Evolutionary conservation across 2,329 filamentous ascomycete genomes (phyloP), one percentile per base, ranked within the genome.

Genomic region (Clonostachys rhizophaga): DNA sequence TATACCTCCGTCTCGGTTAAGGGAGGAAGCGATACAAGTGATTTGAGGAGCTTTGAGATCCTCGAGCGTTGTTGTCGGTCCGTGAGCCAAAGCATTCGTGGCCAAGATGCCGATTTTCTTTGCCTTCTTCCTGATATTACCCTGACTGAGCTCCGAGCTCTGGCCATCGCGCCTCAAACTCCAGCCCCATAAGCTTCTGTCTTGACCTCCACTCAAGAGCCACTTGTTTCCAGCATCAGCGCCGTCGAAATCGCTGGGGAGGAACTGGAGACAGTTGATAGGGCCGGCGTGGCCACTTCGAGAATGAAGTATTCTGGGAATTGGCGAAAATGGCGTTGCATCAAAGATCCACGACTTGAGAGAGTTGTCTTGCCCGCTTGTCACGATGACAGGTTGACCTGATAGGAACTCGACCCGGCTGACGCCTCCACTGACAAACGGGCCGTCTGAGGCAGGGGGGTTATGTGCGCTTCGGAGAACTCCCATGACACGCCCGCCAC

Each of bases 321-420:
- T 78, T 0, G 91, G 84, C 0, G 89, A 94, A 63, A 96, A 96
- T 0, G 92, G 91, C 0, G 85, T 86, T 63, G 95, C 86, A 59
- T 97, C 92, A 57, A 96, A 96, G 51, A 97, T 94, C 92, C 92
- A 96, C 6, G 91, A 91, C 63, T 92, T 95, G 49, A 99, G 72
- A 10, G 91, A 89, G 67, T 99, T 99, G 64, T 99, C 94, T 43
- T 88, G 76, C 5, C 94, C 95, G 53, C 90, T 94, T 10, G 91
- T 96, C 30, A 97, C 75, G 40, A 99, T 79, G 4, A 97, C 86
- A 6, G 90, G 87, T 63, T 99, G 95, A 1, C 91, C 92, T 14
- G 85, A 73, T 11, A 99, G 74, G 58, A 99, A 99, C 58, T 96
- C 89, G 17, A 95, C 73, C 60, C 88, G 91, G 70, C 84, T 95